Evolutionary conservation across 2,329 filamentous ascomycete species (phyloP).

Genomic region (Ceratocystis albifundus): DNA sequence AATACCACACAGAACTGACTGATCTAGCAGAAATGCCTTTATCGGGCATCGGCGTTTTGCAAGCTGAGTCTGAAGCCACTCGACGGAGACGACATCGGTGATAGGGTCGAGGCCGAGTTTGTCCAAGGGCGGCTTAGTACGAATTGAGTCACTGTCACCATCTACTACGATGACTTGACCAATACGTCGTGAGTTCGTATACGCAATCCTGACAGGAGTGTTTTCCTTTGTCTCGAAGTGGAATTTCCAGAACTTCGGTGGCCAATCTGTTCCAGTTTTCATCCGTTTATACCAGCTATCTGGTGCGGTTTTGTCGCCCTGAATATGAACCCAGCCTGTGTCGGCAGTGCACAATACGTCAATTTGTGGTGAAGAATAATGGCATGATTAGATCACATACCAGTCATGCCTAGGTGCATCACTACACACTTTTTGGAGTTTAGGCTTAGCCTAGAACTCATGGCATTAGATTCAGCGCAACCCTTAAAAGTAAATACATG

Average conservation of each 20-base stretch:
- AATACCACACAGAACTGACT: slow-evolving; percentile 78
- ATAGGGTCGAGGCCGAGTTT: slow-evolving; percentile 94
- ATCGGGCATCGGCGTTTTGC: slow-evolving; percentile 68
- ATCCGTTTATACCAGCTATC: slow-evolving; percentile 70
- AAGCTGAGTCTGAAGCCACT: slow-evolving; percentile 63
- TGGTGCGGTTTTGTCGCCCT: slow-evolving; percentile 63
- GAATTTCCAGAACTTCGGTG: slow-evolving; percentile 85
- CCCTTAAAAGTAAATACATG: not conserved
- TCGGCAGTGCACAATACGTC: not conserved
- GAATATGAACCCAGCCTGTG: slow-evolving; percentile 75
- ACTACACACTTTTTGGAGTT: slow-evolving; percentile 73
- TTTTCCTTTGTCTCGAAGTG: slow-evolving; percentile 52
- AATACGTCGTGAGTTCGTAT: slow-evolving; percentile 71
- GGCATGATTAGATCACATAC: slow-evolving; percentile 28
- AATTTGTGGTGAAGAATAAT: not conserved
- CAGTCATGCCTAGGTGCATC: slow-evolving; percentile 73
- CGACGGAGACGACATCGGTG: slow-evolving; percentile 62
- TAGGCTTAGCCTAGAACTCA: slow-evolving; percentile 37
- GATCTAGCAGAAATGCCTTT: slow-evolving; percentile 80
- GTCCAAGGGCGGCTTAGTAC: slow-evolving; percentile 64
- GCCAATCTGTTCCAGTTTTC: slow-evolving; percentile 58
- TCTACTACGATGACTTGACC: slow-evolving; percentile 71
- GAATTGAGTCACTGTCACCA: slow-evolving; percentile 63
- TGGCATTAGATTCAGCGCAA: not conserved
- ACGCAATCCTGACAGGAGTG: slow-evolving; percentile 53